These are phyloP conservation scores for Anthracocystis panici-leucophaei DNA, from an alignment of 1,284 basidiomycete genomes.

Conservation along the genomic window DNA sequence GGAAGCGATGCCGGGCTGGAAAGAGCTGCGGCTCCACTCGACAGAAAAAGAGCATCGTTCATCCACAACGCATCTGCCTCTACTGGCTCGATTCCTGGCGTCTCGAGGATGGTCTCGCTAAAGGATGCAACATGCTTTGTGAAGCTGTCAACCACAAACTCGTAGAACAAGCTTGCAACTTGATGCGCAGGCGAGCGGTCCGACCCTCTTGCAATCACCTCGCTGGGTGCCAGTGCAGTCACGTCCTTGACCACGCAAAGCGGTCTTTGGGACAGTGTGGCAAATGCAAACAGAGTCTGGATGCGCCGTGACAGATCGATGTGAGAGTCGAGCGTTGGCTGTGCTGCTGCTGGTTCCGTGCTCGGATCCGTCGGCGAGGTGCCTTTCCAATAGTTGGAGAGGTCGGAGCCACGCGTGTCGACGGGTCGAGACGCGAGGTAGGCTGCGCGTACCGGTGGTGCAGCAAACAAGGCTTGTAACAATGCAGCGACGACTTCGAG, in stretches of 20 bases:
- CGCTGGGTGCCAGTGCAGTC: conserved; percentile 28
- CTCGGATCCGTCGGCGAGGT: conserved; percentile 18
- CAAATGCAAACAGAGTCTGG: conserved; percentile 49
- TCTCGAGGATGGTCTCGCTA: conserved; percentile 20
- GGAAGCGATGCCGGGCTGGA: conserved; percentile 19
- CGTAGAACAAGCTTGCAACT: conserved; percentile 35
- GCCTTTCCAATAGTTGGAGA: conserved; percentile 51
- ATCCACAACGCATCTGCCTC: conserved; percentile 36
- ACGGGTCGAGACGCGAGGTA: conserved; percentile 24
- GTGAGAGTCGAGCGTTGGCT: conserved; percentile 16
- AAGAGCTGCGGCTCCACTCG: conserved; percentile 32
- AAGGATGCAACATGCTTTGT: conserved; percentile 24
- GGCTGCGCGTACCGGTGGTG: conserved; percentile 31
- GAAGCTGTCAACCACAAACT: conserved; percentile 34
- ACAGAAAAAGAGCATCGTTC: conserved; percentile 28
- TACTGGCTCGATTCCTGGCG: conserved; percentile 4
- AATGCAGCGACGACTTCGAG: conserved; percentile 39
- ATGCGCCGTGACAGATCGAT: conserved; percentile 40
- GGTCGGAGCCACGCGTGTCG: conserved; percentile 31
- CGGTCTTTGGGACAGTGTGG: conserved; percentile 29
- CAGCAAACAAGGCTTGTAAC: conserved; percentile 41
- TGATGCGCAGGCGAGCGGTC: conserved; percentile 27
- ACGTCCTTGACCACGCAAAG: conserved; percentile 44
- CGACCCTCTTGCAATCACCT: conserved; percentile 28
- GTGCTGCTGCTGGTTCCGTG: not conserved